Evolutionary conservation across 2,329 filamentous ascomycete species (phyloP).

Genomic region (Alternaria metachromatica): DNA sequence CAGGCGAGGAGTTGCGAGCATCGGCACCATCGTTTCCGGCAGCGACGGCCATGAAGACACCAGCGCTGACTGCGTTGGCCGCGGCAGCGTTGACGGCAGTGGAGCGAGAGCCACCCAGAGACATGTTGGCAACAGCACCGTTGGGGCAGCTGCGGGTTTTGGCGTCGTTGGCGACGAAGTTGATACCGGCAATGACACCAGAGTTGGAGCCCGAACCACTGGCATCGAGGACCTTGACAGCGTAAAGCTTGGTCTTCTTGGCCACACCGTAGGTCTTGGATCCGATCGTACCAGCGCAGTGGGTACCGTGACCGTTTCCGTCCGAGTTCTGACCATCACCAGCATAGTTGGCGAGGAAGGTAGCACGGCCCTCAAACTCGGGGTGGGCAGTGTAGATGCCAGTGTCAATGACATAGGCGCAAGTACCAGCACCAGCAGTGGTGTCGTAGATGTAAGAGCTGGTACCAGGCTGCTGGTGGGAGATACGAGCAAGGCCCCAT

Average conservation of each 20-base stretch:
- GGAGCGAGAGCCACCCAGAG: constrained; percentile 49
- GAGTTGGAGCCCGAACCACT: constrained; percentile 50
- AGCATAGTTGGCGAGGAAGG: constrained; percentile 47
- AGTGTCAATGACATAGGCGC: constrained; percentile 70
- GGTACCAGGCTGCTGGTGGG: constrained; percentile 38
- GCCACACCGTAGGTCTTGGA: constrained; percentile 49
- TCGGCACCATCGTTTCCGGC: constrained; percentile 48
- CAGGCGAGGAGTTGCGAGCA: constrained; percentile 46
- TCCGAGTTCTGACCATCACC: constrained; percentile 45
- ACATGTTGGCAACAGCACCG: constrained; percentile 49
- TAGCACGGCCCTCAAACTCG: constrained; percentile 50
- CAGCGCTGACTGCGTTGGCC: constrained; percentile 43
- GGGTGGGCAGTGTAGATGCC: constrained; percentile 64
- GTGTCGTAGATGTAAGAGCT: constrained; percentile 50
- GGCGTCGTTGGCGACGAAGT: constrained; percentile 44
- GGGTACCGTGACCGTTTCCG: constrained; percentile 51
- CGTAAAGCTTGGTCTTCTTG: constrained; percentile 49
- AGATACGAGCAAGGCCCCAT: constrained; percentile 53
- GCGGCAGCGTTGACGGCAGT: constrained; percentile 49
- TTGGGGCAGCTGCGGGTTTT: constrained; percentile 46
- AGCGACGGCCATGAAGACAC: constrained; percentile 51
- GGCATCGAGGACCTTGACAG: constrained; percentile 50
- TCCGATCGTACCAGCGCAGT: constrained; percentile 47
- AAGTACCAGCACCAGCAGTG: constrained; percentile 51
- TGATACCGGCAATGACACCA: constrained; percentile 50